A percentile compares a stretch with the other conserved stretches of the same genome.
Evolutionary conservation across 805 yeast species (phyloP).

Genomic region (Yarrowia sp.): DNA sequence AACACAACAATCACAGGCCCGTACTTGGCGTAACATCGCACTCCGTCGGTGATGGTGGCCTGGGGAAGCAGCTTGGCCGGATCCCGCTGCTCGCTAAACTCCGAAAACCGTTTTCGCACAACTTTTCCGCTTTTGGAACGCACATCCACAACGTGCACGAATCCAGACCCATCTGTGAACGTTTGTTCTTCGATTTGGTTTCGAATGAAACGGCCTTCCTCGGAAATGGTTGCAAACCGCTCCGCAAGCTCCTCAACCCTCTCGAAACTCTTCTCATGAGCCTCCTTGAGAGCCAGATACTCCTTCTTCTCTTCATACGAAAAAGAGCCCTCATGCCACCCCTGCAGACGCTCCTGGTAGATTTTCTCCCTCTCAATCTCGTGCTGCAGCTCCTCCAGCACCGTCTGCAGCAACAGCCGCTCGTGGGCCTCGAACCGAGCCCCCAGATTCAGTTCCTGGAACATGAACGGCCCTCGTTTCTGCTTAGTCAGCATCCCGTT

Average conservation of each 20-base stretch:
- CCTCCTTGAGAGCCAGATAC: not conserved
- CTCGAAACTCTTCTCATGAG: no score
- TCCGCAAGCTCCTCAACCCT: no score
- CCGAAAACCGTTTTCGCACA: no score
- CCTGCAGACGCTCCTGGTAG: not conserved
- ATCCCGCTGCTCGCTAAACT: no score
- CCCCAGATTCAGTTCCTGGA: slow-evolving; percentile 1
- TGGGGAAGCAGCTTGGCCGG: not conserved
- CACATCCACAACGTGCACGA: no score
- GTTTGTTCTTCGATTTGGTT: no score
- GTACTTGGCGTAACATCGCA: not conserved
- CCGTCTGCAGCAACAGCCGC: not conserved
- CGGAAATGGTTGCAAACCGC: no score
- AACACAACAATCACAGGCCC: not conserved
- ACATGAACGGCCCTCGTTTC: not conserved
- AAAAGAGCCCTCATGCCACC: not conserved
- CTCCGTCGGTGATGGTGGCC: slow-evolving; percentile 6
- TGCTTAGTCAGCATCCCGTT: no score
- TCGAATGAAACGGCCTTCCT: no score
- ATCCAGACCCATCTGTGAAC: no score
- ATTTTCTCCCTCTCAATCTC: slow-evolving; percentile 14
- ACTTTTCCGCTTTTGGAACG: no score
- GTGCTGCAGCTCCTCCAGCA: not conserved
- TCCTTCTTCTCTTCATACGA: not conserved
- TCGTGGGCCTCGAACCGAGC: not conserved